phyloP scores from a whole-genome alignment of 768 basidiomycete genomes.

The Gymnopilus junonius region DNA sequence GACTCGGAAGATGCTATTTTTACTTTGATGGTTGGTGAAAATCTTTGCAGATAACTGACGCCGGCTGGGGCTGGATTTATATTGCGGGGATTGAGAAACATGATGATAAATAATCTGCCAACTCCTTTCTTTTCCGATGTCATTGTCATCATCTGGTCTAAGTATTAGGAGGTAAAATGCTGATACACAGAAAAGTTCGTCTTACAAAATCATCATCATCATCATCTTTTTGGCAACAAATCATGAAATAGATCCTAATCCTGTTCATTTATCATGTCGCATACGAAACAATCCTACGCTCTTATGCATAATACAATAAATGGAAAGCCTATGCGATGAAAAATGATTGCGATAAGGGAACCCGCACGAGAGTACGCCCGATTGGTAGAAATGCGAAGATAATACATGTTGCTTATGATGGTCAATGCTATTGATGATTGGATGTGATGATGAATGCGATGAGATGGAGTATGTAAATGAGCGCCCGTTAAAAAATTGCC shows the following conservation, averaged over 20 bases:
- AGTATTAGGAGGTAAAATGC: too few relatives aligned
- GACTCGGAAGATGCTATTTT: too few relatives aligned
- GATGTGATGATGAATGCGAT: constrained; percentile 2
- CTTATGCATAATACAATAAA: background rate
- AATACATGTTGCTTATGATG: constrained; percentile 10
- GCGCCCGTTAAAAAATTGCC: constrained; percentile 1
- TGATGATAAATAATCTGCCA: too few relatives aligned
- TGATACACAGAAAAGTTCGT: too few relatives aligned
- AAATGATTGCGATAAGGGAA: constrained; percentile 18
- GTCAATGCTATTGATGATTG: constrained; percentile 8
- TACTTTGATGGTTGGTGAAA: too few relatives aligned
- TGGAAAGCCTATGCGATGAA: background rate
- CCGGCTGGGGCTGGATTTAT: too few relatives aligned
- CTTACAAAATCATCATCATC: too few relatives aligned
- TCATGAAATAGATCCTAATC: background rate
- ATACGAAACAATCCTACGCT: background rate
- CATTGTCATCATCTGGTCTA: too few relatives aligned
- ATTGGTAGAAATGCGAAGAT: constrained; percentile 18
- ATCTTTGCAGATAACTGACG: too few relatives aligned
- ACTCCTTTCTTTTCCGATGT: too few relatives aligned
- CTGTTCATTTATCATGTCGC: background rate
- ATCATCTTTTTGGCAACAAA: background rate
- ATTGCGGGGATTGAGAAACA: too few relatives aligned
- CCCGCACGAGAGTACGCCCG: constrained; percentile 16
- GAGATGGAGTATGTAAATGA: constrained; percentile 10